Evolutionary conservation across 768 basidiomycete species (phyloP).

Genomic region (Sutorius australiensis): DNA sequence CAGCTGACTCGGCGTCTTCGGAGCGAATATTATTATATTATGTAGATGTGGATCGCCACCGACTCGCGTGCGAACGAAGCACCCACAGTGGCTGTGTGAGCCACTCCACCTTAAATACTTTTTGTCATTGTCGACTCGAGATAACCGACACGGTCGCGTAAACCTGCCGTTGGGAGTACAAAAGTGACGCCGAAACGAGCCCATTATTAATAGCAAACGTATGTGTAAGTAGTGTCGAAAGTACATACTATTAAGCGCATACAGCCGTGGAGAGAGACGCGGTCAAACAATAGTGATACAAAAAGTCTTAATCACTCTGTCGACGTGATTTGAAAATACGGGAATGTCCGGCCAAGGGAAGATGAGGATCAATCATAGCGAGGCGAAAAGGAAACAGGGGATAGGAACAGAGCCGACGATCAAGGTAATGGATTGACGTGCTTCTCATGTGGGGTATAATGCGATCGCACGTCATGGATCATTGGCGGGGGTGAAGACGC

Average conservation of each 20-base stretch:
- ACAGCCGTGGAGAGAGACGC: slow-evolving; percentile 13
- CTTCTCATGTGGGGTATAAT: slow-evolving; percentile 42
- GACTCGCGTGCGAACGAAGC: slow-evolving; percentile 22
- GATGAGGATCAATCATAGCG: slow-evolving; percentile 22
- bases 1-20: slow-evolving; percentile 19
- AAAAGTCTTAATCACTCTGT: slow-evolving; percentile 24
- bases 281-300: slow-evolving; percentile 34
- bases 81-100: slow-evolving; percentile 26
- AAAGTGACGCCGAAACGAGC: slow-evolving; percentile 18
- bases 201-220: slow-evolving; percentile 31
- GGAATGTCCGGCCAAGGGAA: slow-evolving; percentile 23
- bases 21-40: background rate
- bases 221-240: slow-evolving; percentile 31
- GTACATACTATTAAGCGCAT: slow-evolving; percentile 33
- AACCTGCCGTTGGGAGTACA: slow-evolving; percentile 14
- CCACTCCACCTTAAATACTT: slow-evolving; percentile 30
- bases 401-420: slow-evolving; percentile 24
- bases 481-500: slow-evolving; percentile 42
- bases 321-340: slow-evolving; percentile 29
- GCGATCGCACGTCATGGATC: slow-evolving; percentile 35
- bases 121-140: slow-evolving; percentile 21
- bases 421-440: slow-evolving; percentile 46
- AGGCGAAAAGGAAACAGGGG: slow-evolving; percentile 14
- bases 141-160: slow-evolving; percentile 26
- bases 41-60: slow-evolving; percentile 15